Base-by-base conservation (phyloP, 140 eudicot species). In the Bidens hawaiensis region DNA sequence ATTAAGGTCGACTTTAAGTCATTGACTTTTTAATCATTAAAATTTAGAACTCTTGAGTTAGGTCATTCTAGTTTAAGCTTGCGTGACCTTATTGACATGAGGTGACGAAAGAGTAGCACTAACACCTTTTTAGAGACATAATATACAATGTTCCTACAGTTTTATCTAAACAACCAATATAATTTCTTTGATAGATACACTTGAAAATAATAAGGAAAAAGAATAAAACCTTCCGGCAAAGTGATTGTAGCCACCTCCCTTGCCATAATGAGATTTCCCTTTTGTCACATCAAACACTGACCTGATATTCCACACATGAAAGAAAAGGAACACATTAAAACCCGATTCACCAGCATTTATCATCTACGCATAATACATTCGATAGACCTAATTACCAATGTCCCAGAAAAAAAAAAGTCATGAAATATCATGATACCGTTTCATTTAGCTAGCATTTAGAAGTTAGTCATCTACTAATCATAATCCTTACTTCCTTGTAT, bases 231-330 rank as follows among this genome's bases (percentile, higher is more conserved):
- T 84, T 80, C 96, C 99, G 28, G 96, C 75, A 70, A 93, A 93
- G 71, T 93, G 99, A 69, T 79, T 82, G 79, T 93, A 93, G 54
- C 90, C 89, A 66, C 96, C 96, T 73, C 96, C 96, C 3, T 55
- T 61, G 23, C 99, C 99, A 73, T 93, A 93, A 69, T 93, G 99
- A 62, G 82, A 73, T 64, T 77, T 84, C 23, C 99, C 99, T 81
- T 85, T 88, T 6, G 93, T 87, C 61, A 93, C 99, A 67, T 93
- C 99, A 68, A 84, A 93, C 62, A 93, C 99, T 8, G 96, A 93
- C 76, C 95, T 86, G 81, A 51, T 12, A 13, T n/a, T 66, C 60
- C 55, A 43, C 28, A 2, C 54, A 57, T 17, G 28, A 22, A 54
- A 45, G 0, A 25, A 36, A 16, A 70, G 5, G 2, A 38, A 28